A percentile compares a stretch with the other conserved stretches of the same genome.
Evolutionary conservation across 2,329 filamentous ascomycete species (phyloP).

Genomic region (Fonsecaea pedrosoi): DNA sequence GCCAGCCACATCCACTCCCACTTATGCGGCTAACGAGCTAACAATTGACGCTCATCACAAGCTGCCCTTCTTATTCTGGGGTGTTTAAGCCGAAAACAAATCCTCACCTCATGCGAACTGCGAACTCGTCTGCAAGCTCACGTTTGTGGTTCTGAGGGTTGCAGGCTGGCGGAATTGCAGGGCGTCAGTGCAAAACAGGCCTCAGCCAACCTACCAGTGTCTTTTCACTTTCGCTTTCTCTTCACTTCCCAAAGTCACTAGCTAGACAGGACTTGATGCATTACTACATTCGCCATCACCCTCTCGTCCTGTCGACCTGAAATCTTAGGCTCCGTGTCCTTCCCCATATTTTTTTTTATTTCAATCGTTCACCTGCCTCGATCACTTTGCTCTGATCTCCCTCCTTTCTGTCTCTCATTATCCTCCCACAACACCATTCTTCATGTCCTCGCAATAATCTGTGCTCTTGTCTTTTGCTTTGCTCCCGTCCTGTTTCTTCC

Average conservation of each 20-base stretch:
- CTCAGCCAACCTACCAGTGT: constrained; percentile 9
- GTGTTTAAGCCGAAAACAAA: constrained; percentile 34
- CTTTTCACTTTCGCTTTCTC: constrained; percentile 13
- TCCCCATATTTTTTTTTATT: constrained; percentile 36
- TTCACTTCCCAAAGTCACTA: constrained; percentile 13
- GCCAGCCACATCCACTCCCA: constrained; percentile 11
- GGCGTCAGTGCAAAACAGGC: constrained; percentile 11
- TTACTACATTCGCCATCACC: constrained; percentile 4
- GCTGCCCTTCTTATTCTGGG: constrained; percentile 34
- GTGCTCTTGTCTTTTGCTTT: constrained; percentile 30
- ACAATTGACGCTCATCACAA: constrained; percentile 35
- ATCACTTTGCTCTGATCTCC: constrained; percentile 31
- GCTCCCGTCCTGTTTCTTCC: constrained; percentile 23
- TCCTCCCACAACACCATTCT: constrained; percentile 23
- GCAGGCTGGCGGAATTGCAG: constrained; percentile 20
- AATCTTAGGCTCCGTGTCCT: constrained; percentile 25
- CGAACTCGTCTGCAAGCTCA: constrained; percentile 28
- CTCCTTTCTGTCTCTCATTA: constrained; percentile 35
- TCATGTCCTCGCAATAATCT: constrained; percentile 32
- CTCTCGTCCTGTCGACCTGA: neutral
- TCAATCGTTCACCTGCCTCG: constrained; percentile 32
- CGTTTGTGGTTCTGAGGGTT: constrained; percentile 18
- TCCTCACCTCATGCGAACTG: constrained; percentile 33
- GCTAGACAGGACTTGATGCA: constrained; percentile 1
- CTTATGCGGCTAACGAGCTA: constrained; percentile 31